Base-by-base conservation (phyloP, 2,329 filamentous ascomycete genomes). In the Clonostachys byssicola region DNA sequence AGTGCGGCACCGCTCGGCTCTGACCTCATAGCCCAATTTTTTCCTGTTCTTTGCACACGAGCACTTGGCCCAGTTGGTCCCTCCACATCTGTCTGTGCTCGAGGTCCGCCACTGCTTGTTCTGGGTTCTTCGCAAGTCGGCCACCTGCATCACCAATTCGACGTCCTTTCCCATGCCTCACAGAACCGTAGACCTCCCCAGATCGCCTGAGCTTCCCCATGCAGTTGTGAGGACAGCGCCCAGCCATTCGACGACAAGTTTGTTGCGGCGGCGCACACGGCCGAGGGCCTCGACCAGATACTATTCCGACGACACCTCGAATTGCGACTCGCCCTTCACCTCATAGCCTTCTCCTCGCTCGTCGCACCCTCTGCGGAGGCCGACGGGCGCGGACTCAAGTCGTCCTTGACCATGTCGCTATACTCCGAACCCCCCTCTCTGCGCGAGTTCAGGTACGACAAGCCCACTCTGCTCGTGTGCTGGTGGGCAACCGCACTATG, bases 401-500 rank as follows among this genome's bases (percentile, higher is more conserved):
- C 33, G 51, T 47, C 51, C 54, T 53, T 49, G 61, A 66, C 52
- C 51, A 85, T 85, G 81, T 59, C 71, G 44, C 67, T 86, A 57
- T 85, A 85, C 59, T 77, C 79, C 3, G 64, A 72, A 13, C 72
- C 79, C 44, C 79, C 79, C 47, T 61, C 66, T 43, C 61, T 73
- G 47, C 71, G 68, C 54, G 60, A 66, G 35, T 72, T 73, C 59
- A 63, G 68, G 47, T 61, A 75, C 44, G 86, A 94, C 69, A 95
- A 95, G 64, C 90, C 92, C n/a, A 95, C 92, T 0, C 74, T 99
- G 43, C 78, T 99, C 53, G 91, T 96, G 56, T 95, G 89, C 66
- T 97, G 92, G 92, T 97, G 92, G 92, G 90, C 87, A 53, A 94
- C 90, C 33, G 75, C 83, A 13, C 92, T 94, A 64, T 88, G 90